A percentile compares a stretch with the other conserved stretches of the same genome.
These are phyloP conservation scores for Juglanconis sp. DNA, from an alignment of 2,329 filamentous ascomycete species.

Conservation along the genomic window DNA sequence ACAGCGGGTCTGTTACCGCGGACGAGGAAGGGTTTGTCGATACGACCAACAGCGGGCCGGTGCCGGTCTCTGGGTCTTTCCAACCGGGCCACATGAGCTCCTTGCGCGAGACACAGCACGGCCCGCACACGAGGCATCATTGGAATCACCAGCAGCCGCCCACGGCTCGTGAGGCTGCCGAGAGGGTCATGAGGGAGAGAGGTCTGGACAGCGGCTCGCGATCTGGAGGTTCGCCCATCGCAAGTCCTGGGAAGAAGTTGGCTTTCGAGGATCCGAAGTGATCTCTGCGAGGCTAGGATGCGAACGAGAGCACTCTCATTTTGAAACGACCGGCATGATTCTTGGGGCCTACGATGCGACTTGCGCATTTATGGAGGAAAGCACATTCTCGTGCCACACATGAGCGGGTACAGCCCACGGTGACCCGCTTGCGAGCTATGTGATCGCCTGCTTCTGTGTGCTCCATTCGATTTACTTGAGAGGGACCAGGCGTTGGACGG, in stretches of 20 bases:
- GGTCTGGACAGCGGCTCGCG: slow-evolving; percentile 48
- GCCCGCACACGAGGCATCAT: slow-evolving; percentile 18
- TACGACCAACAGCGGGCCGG: slow-evolving; percentile 58
- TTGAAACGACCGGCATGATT: too few relatives aligned
- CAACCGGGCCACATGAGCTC: slow-evolving; percentile 35
- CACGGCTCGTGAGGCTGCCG: slow-evolving; percentile 52
- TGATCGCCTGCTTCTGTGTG: too few relatives aligned
- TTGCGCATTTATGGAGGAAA: too few relatives aligned
- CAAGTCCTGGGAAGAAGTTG: slow-evolving; percentile 48
- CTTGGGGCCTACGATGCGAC: too few relatives aligned
- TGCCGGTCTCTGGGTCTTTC: slow-evolving; percentile 38
- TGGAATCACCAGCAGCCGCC: slow-evolving; percentile 30
- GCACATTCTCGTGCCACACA: too few relatives aligned
- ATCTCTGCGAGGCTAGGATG: background rate
- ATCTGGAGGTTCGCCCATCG: slow-evolving; percentile 35
- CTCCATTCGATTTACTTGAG: too few relatives aligned
- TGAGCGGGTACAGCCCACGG: too few relatives aligned
- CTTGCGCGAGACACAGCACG: slow-evolving; percentile 32
- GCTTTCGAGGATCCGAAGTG: slow-evolving; percentile 55
- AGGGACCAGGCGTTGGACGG: too few relatives aligned
- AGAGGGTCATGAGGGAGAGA: slow-evolving; percentile 61
- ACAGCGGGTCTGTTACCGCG: slow-evolving; percentile 29
- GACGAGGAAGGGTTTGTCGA: slow-evolving; percentile 59
- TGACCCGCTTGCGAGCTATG: too few relatives aligned
- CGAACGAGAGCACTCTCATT: too few relatives aligned